phyloP scores from a whole-genome alignment of 2,329 filamentous ascomycete species.

The Penicillium sp. region DNA sequence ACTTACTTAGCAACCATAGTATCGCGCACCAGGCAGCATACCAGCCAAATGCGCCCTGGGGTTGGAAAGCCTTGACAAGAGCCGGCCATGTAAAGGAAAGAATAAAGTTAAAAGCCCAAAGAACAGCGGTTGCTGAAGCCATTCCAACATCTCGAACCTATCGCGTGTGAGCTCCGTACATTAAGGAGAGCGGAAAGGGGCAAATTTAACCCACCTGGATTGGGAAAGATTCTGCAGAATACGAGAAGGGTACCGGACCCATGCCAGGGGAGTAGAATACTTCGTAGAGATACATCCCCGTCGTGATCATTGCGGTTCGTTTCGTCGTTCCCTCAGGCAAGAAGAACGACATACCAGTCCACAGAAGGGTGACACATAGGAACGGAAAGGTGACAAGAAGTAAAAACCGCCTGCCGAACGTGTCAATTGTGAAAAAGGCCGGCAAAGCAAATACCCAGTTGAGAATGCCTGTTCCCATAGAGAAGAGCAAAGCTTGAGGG shows the following conservation, averaged over 20 bases:
- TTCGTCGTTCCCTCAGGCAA: conserved; percentile 27
- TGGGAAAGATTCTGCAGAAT: conserved; percentile 60
- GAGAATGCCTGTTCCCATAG: conserved; percentile 59
- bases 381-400: conserved; percentile 59
- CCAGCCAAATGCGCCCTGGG: conserved; percentile 52
- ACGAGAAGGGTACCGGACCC: conserved; percentile 59
- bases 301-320: conserved; percentile 39
- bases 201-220: conserved; percentile 34
- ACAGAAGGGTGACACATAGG: conserved; percentile 47
- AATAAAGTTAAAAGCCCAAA: conserved; percentile 53
- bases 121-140: conserved; percentile 52
- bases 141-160: conserved; percentile 55
- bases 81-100: conserved; percentile 50
- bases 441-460: conserved; percentile 62
- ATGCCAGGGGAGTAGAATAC: conserved; percentile 52
- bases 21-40: conserved; percentile 53
- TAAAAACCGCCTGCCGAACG: conserved; percentile 58
- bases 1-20: conserved; percentile 41
- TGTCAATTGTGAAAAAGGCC: conserved; percentile 61
- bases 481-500: conserved; percentile 51
- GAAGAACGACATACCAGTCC: conserved; percentile 49
- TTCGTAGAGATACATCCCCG: conserved; percentile 45
- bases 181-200: neutral
- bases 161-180: neutral
- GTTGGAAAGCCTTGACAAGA: conserved; percentile 44